These are phyloP conservation scores for Artemisia princeps DNA, from an alignment of 140 eudicot genomes.

Conservation along the genomic window DNA sequence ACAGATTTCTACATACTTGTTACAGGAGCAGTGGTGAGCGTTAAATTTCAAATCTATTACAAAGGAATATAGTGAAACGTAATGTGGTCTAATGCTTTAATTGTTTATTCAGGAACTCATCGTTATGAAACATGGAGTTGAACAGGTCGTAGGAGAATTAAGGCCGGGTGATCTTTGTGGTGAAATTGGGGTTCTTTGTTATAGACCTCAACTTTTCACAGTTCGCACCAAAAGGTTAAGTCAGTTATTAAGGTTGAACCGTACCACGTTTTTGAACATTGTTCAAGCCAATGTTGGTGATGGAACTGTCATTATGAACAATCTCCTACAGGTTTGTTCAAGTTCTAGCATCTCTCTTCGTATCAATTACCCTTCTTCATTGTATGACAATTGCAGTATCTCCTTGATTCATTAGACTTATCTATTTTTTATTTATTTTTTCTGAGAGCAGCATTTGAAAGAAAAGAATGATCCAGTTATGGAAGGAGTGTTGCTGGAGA, in stretches of 20 bases:
- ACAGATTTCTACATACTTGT: slow-evolving; percentile 59
- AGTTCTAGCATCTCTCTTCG: background rate
- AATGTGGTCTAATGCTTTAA: background rate
- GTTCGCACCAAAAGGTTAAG: slow-evolving; percentile 47
- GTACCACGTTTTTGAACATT: slow-evolving; percentile 41
- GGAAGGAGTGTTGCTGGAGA: slow-evolving; percentile 56
- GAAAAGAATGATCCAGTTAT: slow-evolving; percentile 45
- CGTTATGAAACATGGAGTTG: slow-evolving; percentile 35
- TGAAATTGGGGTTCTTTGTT: slow-evolving; percentile 53
- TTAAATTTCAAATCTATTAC: background rate
- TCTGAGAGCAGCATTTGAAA: slow-evolving; percentile 51
- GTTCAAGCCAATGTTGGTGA: slow-evolving; percentile 48
- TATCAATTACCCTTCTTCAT: background rate
- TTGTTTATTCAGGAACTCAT: slow-evolving; percentile 38
- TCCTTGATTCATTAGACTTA: background rate
- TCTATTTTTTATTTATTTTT: background rate
- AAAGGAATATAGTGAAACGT: no score
- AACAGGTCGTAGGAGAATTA: slow-evolving; percentile 47
- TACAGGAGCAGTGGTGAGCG: slow-evolving; percentile 53
- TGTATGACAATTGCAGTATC: background rate
- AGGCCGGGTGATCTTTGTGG: slow-evolving; percentile 49
- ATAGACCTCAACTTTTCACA: slow-evolving; percentile 52
- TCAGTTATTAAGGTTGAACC: slow-evolving; percentile 45
- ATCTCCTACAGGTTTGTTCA: slow-evolving; percentile 40
- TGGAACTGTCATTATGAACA: slow-evolving; percentile 47